A percentile compares a stretch with the other conserved stretches of the same genome.
Evolutionary conservation across 441 rosid species (phyloP).

Genomic region (Erodium moschatum): DNA sequence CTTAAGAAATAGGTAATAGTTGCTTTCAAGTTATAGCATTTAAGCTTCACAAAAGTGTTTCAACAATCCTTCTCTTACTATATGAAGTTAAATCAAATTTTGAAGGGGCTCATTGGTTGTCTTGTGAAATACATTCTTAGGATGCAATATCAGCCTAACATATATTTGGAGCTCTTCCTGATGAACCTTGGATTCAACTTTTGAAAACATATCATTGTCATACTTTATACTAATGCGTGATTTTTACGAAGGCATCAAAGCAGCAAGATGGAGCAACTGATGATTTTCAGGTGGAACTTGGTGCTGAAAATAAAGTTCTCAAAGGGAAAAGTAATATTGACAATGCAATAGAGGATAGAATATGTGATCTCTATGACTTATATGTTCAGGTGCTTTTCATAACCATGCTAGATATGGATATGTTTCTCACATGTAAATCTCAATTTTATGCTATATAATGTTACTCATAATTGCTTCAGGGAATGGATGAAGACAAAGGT

Average conservation of each 20-base stretch:
- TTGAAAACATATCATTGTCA: slow-evolving; percentile 11
- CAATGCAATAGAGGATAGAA: slow-evolving; percentile 31
- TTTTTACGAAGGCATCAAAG: slow-evolving; percentile 19
- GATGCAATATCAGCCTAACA: neutral
- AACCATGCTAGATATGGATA: slow-evolving; percentile 13
- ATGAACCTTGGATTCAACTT: slow-evolving; percentile 8
- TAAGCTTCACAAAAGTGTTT: slow-evolving; percentile 3
- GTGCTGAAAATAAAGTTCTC: slow-evolving; percentile 19
- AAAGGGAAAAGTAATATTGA: slow-evolving; percentile 24
- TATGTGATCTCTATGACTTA: slow-evolving; percentile 38
- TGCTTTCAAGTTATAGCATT: neutral
- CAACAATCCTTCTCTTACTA: slow-evolving; percentile 1
- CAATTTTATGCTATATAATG: neutral
- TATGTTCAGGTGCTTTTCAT: slow-evolving; percentile 27
- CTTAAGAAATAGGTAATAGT: neutral
- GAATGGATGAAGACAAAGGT: slow-evolving; percentile 34
- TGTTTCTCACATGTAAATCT: slow-evolving; percentile 1
- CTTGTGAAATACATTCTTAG: neutral
- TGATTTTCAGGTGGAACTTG: slow-evolving; percentile 21
- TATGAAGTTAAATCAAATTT: slow-evolving; percentile 11
- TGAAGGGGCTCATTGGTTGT: neutral
- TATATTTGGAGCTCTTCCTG: neutral
- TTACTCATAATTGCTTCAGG: slow-evolving; percentile 21
- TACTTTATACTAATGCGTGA: slow-evolving; percentile 16
- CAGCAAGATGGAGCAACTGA: slow-evolving; percentile 19